Evolutionary conservation across 768 basidiomycete genomes (phyloP).

Genomic region (Cystobasidium ongulense): DNA sequence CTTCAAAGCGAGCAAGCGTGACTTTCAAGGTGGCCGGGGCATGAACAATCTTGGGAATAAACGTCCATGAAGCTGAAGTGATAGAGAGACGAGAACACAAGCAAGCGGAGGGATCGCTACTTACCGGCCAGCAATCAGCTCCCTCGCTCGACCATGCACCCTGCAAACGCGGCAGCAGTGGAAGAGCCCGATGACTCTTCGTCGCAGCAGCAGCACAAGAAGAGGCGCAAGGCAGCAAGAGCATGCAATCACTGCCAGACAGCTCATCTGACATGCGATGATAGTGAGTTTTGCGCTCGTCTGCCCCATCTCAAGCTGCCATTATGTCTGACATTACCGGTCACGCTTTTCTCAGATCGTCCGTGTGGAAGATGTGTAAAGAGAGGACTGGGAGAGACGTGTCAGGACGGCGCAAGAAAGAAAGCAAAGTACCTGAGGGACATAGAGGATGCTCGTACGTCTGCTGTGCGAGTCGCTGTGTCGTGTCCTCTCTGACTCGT

Average conservation of each 20-base stretch:
- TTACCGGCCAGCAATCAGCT: too few relatives aligned
- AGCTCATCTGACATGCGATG: conserved; percentile 96
- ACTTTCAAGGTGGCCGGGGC: too few relatives aligned
- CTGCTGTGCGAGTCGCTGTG: neutral
- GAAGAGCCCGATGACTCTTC: neutral
- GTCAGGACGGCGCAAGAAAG: conserved; percentile 90
- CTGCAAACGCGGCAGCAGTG: neutral
- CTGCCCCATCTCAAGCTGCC: neutral
- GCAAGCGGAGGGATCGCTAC: too few relatives aligned
- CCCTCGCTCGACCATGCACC: neutral
- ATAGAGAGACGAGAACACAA: too few relatives aligned
- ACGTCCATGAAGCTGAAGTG: too few relatives aligned
- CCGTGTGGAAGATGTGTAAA: conserved; percentile 94
- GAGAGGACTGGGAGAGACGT: conserved; percentile 77
- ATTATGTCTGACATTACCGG: neutral
- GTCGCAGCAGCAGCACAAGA: conserved; percentile 46
- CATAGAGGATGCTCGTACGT: conserved; percentile 60
- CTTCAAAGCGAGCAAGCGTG: too few relatives aligned
- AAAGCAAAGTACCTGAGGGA: conserved; percentile 96
- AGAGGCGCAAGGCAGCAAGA: conserved; percentile 84
- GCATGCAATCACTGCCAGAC: conserved; percentile 96
- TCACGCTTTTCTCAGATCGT: conserved; percentile 55
- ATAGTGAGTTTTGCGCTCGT: conserved; percentile 57
- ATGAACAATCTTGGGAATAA: too few relatives aligned
- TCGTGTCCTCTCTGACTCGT: neutral